Percentiles rank a stretch among this genome's conserved stretches.
phyloP scores from a whole-genome alignment of 176 grass and related monocot genomes.

The maize (Zea mays) region Zm-B73-REFERENCE-NAM-5.0 NC_050096.1:246527501-246528000 shows the following conservation, averaged over 20 bases:
- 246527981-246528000: slow-evolving; percentile 99
- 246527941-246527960: slow-evolving; percentile 99
- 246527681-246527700: background rate
- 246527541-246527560: slow-evolving; percentile 82
- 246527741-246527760: slow-evolving; percentile 10
- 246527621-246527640: slow-evolving; percentile 59
- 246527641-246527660: background rate
- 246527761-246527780: slow-evolving; percentile 81
- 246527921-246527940: slow-evolving; percentile 12
- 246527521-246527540: slow-evolving; percentile 95
- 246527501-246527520: slow-evolving; percentile 91
- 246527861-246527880: slow-evolving; percentile 25
- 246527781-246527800: slow-evolving; percentile 93
- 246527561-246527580: slow-evolving; percentile 97
- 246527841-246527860: slow-evolving; percentile 95
- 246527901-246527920: background rate
- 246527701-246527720: background rate
- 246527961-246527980: slow-evolving; percentile 94
- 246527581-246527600: slow-evolving; percentile 95
- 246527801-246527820: slow-evolving; percentile 88
- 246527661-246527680: background rate
- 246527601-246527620: slow-evolving; percentile 71
- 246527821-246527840: slow-evolving; percentile 88
- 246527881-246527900: background rate
- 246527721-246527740: slow-evolving; percentile 11